These are phyloP conservation scores for Hygrocybe coccinea DNA, from an alignment of 768 basidiomycete genomes.

Conservation along the genomic window DNA sequence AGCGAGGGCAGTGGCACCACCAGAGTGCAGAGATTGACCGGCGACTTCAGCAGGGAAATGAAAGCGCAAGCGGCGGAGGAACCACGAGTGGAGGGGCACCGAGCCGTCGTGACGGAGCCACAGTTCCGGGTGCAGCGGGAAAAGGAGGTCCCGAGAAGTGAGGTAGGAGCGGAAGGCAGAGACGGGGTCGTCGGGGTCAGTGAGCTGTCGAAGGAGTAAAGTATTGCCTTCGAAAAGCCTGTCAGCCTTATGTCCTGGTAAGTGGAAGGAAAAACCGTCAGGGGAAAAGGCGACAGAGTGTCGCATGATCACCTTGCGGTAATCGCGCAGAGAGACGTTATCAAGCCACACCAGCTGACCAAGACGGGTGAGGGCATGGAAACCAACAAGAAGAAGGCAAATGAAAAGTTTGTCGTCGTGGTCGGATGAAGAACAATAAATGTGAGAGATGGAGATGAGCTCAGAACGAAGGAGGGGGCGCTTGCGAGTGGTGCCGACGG, in stretches of 20 bases:
- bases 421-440: neutral
- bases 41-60: constrained; percentile 18
- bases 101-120: constrained; percentile 29
- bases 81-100: constrained; percentile 34
- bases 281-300: too few relatives aligned
- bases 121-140: constrained; percentile 26
- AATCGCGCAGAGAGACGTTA: neutral
- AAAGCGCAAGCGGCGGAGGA: constrained; percentile 23
- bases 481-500: neutral
- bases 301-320: too few relatives aligned
- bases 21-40: constrained; percentile 38
- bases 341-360: neutral
- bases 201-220: too few relatives aligned
- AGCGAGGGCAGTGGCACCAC: constrained; percentile 35
- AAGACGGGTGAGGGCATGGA: constrained; percentile 7
- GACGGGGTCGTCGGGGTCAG: too few relatives aligned
- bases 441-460: neutral
- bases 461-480: constrained; percentile 9
- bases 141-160: constrained; percentile 17
- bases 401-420: constrained; percentile 23
- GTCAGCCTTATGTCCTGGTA: too few relatives aligned
- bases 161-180: constrained; percentile 21
- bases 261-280: too few relatives aligned
- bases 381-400: constrained; percentile 10
- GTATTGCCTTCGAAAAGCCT: too few relatives aligned